Conservation (phyloP, 371 early-diverging fungal species). For the Mucor racemosus region DNA sequence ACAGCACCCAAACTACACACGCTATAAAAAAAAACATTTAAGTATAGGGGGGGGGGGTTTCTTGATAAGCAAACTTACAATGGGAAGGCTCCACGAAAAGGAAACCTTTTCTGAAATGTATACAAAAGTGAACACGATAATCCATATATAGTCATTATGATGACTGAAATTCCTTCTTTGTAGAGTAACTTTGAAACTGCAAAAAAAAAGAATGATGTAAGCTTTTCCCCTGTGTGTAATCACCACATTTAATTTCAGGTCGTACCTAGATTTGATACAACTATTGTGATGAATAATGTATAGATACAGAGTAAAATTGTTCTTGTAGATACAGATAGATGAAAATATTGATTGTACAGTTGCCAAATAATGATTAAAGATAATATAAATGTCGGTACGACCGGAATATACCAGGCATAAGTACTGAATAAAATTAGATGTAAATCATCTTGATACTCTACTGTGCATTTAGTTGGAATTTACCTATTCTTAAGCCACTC, state of each 20-base stretch:
- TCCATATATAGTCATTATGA: conserved; percentile 26
- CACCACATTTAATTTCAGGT: too few relatives aligned
- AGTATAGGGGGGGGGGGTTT: too few relatives aligned
- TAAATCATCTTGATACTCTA: background rate
- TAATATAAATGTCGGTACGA: conserved; percentile 15
- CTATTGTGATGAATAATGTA: conserved; percentile 13
- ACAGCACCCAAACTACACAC: conserved; percentile 27
- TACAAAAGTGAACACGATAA: conserved; percentile 19
- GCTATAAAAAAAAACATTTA: too few relatives aligned
- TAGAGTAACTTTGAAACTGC: conserved; percentile 31
- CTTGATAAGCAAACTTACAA: too few relatives aligned
- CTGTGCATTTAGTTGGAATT: background rate
- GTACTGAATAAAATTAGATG: conserved; percentile 7
- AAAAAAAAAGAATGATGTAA: background rate
- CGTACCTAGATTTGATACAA: conserved; percentile 19
- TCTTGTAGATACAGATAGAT: conserved; percentile 8
- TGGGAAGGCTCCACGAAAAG: conserved; percentile 30
- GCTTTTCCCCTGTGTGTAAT: conserved; percentile 8
- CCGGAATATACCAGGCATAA: conserved; percentile 26
- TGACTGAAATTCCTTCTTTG: conserved; percentile 22
- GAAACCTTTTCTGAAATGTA: conserved; percentile 24
- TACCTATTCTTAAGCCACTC: conserved; percentile 30
- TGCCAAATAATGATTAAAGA: conserved; percentile 26
- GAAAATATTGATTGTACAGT: conserved; percentile 22
- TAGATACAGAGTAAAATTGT: conserved; percentile 8